Base-by-base conservation (phyloP, 2,329 filamentous ascomycete species). In the Cordyceps tenuipes region DNA sequence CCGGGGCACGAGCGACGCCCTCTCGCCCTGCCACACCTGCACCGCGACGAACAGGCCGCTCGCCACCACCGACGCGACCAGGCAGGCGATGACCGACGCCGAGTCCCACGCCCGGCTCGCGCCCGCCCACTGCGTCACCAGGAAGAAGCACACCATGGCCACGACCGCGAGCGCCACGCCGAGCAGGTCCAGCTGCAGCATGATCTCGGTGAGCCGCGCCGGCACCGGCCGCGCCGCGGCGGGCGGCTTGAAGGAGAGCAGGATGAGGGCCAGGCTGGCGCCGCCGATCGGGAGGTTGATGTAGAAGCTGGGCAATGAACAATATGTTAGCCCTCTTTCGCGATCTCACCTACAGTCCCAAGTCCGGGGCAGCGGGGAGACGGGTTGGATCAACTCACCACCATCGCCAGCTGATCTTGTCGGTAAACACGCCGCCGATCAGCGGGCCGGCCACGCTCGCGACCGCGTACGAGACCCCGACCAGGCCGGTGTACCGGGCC, bases 111-210 rank as follows among this genome's bases (percentile, higher is more conserved):
- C 13, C 44, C 76, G 69, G 0, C 68, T 69, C 23, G 68, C 66
- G 3, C 76, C 76, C 31, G 72, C 76, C 69, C 71, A 76, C 63
- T 77, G 74, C 1, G 77, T 65, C 5, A 74, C 74, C 2, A 77
- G 69, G 41, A 76, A 66, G 58, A 72, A 68, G 69, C 69, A 63
- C 66, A 77, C 60, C 70, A 73, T 63, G 66, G 68, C 62, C 64
- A 66, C 65, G 70, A 79, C 72, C 21, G 78, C 64, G 43, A 76
- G 66, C 19, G 70, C 66, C 1, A 71, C 68, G 1, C 76, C 57
- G 12, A 48, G 36, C 10, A 52, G 47, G 39, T 59, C 57, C 3
- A 59, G 17, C 57, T 78, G 74, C 0, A 73, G 63, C 19, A 76
- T 46, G 63, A 76, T 76, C 61, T 76, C 71, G 5, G 64, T 68